Base-by-base conservation (phyloP, 768 basidiomycete genomes). In the Xerocomus spinulosus region DNA sequence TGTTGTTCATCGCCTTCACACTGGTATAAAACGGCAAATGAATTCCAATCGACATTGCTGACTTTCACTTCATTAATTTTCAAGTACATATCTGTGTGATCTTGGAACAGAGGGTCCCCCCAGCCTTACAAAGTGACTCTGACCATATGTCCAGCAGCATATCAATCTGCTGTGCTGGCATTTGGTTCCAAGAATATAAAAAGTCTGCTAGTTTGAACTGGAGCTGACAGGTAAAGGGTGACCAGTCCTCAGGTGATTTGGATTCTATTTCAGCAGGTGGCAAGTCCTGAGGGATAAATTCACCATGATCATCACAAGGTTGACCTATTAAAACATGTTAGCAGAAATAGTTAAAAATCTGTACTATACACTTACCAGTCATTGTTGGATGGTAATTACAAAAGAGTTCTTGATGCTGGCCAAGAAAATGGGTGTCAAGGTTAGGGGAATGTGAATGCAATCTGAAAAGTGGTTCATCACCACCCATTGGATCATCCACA, bases 251-350 rank as follows among this genome's bases (percentile, higher is more conserved):
- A 0, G 43, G 10, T 6, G n/a, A 4, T 17, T 37, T n/a, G n/a
- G n/a, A n/a, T n/a, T n/a, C n/a, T n/a, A n/a, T 44, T 33, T 34
- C 51, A 2, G 14, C 13, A 42, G 15, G 53, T 17, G 13, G 47
- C 34, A 26, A 15, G 28, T 20, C 57, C 28, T 44, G 34, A 24
- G 43, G 57, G 33, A 47, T 51, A 42, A 56, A 46, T n/a, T n/a
- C n/a, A n/a, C n/a, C n/a, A n/a, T n/a, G n/a, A n/a, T n/a, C n/a
- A n/a, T n/a, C n/a, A n/a, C n/a, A n/a, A n/a, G n/a, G n/a, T n/a
- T n/a, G n/a, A n/a, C n/a, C n/a, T n/a, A n/a, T n/a, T n/a, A n/a
- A n/a, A n/a, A n/a, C n/a, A n/a, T n/a, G n/a, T n/a, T n/a, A n/a
- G n/a, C n/a, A n/a, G n/a, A n/a, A n/a, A n/a, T n/a, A n/a, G n/a